Base-by-base conservation (phyloP, 257 asterid genomes). In the Fraxinus quadrangulata region DNA sequence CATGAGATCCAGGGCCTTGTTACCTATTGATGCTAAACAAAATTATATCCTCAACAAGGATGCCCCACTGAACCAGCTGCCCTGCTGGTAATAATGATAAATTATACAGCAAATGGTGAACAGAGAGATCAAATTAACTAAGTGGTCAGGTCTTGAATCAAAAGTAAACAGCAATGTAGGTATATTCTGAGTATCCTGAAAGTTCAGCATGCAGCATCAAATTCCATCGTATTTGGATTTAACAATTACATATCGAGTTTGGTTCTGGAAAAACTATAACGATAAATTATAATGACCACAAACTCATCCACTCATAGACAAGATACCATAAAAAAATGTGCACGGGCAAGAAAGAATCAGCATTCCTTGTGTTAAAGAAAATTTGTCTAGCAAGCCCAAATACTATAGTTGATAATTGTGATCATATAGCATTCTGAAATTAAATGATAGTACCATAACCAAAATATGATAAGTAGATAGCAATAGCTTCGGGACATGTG, bases 391-490 rank as follows among this genome's bases (percentile, higher is more conserved):
- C 31, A 59, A 49, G 63, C 72, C 28, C 66, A 70, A 36, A 51
- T 23, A 10, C 68, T 77, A 54, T 19, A 17, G 36, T 49, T 23
- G 71, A 49, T 49, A 71, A 69, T 13, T 23, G 31, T 30, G 75
- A 75, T 66, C 70, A 72, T 23, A 66, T 54, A 37, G 76, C 76
- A 80, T 39, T 51, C 31, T 8, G 59, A 67, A 72, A 81, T 23
- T 40, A 40, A 23, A 63, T 76, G 23, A 34, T 39, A 37, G 75
- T 51, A 68, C 23, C 51, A 37, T 1, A 26, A 74, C 51, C 36
- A 61, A 61, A 24, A 51, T 69, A 17, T 45, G 16, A 28, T 71
- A 77, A 37, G 30, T 66, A 76, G 73, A 23, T 63, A 42, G 68
- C 30, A 33, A 73, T 51, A 65, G 75, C 67, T 59, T 17, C 70